phyloP scores from a whole-genome alignment of 2,329 filamentous ascomycete genomes.

The Pyricularia sp. region DNA sequence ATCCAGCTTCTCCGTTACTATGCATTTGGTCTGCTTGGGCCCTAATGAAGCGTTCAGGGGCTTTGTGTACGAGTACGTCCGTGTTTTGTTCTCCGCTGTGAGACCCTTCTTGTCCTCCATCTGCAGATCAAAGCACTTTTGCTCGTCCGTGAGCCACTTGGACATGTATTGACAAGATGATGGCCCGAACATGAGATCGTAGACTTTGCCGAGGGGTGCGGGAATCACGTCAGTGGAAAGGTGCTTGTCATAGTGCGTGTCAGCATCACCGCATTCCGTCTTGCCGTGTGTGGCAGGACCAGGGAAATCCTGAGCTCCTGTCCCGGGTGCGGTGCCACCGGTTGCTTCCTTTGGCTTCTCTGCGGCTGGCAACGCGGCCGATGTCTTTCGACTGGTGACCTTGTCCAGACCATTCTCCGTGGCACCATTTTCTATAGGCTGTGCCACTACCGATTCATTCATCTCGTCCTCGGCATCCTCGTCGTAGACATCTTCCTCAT shows the following conservation, averaged over 20 bases:
- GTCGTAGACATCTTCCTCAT: constrained; percentile 18
- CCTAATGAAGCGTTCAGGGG: constrained; percentile 74
- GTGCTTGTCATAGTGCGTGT: constrained; percentile 70
- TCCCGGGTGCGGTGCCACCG: constrained; percentile 7
- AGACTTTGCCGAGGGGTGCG: constrained; percentile 85
- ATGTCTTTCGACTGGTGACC: constrained; percentile 57
- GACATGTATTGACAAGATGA: constrained; percentile 69
- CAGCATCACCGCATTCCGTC: constrained; percentile 72
- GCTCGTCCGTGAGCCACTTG: constrained; percentile 74
- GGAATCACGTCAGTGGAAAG: constrained; percentile 76
- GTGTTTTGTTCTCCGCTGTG: constrained; percentile 58
- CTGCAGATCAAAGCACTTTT: constrained; percentile 79
- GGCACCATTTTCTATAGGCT: constrained; percentile 25
- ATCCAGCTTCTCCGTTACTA: constrained; percentile 76
- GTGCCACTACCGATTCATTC: constrained; percentile 29
- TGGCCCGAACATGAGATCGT: constrained; percentile 74
- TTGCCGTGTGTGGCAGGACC: constrained; percentile 70
- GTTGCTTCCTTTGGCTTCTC: constrained; percentile 39
- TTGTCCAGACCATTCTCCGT: constrained; percentile 48
- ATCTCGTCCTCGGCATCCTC: constrained; percentile 57
- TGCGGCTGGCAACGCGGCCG: constrained; percentile 33
- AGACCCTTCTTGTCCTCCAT: constrained; percentile 76
- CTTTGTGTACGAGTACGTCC: constrained; percentile 81
- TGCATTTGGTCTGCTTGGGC: constrained; percentile 88
- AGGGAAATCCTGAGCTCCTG: constrained; percentile 55